Percentiles rank a stretch among this genome's conserved stretches.
These are phyloP conservation scores for Venturia effusa DNA, from an alignment of 2,329 filamentous ascomycete species.

Conservation along the genomic window DNA sequence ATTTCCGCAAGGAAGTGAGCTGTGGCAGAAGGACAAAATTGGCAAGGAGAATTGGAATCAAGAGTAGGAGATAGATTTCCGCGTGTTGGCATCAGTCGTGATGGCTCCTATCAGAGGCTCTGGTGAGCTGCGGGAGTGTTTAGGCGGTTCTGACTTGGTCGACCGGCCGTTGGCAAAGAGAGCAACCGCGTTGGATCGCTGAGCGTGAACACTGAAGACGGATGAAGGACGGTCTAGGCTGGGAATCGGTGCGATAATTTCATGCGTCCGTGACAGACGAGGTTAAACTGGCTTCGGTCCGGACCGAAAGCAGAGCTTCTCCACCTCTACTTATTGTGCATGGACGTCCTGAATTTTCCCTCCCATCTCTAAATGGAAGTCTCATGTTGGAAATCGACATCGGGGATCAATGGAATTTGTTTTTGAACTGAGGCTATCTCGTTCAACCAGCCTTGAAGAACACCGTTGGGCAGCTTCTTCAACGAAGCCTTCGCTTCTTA, in stretches of 20 bases:
- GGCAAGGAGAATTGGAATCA: conserved; percentile 4
- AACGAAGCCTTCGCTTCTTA: neutral
- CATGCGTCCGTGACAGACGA: neutral
- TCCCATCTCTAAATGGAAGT: neutral
- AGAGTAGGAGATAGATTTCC: neutral
- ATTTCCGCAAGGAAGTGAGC: conserved; percentile 18
- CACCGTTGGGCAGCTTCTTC: neutral
- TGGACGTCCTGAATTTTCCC: neutral
- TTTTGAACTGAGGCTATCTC: no score
- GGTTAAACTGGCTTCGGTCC: neutral
- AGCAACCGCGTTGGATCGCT: no score
- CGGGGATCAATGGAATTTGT: neutral
- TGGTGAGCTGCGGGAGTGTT: neutral
- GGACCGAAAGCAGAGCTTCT: neutral
- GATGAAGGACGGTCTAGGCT: neutral
- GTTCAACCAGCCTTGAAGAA: no score
- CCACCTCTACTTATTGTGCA: neutral
- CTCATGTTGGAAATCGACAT: neutral
- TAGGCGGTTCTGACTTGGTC: no score
- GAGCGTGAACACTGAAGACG: neutral
- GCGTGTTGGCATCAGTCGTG: no score
- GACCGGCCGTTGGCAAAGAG: no score
- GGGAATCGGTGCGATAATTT: neutral
- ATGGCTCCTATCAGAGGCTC: neutral
- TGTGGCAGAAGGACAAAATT: conserved; percentile 1